Evolutionary conservation across 2,329 filamentous ascomycete species (phyloP).

Genomic region (Penicillium sp.): DNA sequence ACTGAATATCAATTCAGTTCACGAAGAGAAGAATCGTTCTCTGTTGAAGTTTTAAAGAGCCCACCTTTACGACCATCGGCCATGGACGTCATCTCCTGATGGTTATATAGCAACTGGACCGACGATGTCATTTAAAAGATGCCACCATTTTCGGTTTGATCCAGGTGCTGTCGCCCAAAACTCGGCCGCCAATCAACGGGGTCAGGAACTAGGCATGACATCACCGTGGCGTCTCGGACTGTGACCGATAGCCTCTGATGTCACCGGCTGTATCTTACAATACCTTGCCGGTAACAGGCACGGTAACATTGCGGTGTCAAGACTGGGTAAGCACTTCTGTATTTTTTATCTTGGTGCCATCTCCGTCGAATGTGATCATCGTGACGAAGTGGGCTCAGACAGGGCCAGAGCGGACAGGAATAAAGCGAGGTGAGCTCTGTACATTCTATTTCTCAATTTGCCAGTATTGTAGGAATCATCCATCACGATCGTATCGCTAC

Average conservation of each 20-base stretch:
- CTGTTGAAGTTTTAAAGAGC: neutral
- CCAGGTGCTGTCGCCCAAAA: slow-evolving; percentile 9
- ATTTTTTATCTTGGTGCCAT: neutral
- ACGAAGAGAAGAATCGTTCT: neutral
- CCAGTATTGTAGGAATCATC: too few species aligned
- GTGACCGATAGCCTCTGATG: slow-evolving; percentile 17
- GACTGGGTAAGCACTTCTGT: neutral
- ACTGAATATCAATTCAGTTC: too few species aligned
- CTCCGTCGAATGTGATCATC: too few species aligned
- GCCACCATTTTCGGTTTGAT: slow-evolving; percentile 3
- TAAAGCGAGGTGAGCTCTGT: too few species aligned
- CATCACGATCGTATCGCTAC: too few species aligned
- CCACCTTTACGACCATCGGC: neutral
- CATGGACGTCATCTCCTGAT: slow-evolving; percentile 1
- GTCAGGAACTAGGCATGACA: slow-evolving; percentile 7
- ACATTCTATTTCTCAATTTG: too few species aligned
- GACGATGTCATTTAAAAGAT: slow-evolving; percentile 2
- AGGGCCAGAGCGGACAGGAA: too few species aligned
- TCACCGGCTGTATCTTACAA: slow-evolving; percentile 5
- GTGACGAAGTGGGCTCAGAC: too few species aligned
- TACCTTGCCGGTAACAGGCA: neutral
- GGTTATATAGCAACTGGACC: slow-evolving; percentile 15
- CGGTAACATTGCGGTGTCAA: neutral
- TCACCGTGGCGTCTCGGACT: slow-evolving; percentile 7
- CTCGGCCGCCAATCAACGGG: slow-evolving; percentile 11